Conservation (phyloP, 2,329 filamentous ascomycete genomes). For the Fusarium sororula region DNA sequence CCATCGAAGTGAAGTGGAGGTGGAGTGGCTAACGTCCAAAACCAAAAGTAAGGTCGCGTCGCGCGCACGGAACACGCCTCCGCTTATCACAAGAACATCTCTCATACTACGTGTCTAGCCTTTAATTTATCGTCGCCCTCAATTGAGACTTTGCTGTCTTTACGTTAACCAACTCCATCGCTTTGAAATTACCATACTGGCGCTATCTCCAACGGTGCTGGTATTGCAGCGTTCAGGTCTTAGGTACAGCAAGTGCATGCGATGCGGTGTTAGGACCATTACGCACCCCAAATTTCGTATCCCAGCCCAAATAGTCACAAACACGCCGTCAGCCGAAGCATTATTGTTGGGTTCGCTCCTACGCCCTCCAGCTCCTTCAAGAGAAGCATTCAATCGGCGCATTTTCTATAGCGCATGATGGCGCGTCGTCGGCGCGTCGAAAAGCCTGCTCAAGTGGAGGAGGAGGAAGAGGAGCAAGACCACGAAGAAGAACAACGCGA, state of each 20-base stretch:
- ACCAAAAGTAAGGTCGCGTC: slow-evolving; percentile 37
- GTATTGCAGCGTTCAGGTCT: background rate
- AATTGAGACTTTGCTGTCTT: slow-evolving; percentile 4
- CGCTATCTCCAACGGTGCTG: slow-evolving; percentile 5
- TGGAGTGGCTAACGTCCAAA: slow-evolving; percentile 19
- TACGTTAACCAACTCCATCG: slow-evolving; percentile 11
- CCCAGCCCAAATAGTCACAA: slow-evolving; percentile 24
- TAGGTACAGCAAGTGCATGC: slow-evolving; percentile 28
- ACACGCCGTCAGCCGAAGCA: background rate
- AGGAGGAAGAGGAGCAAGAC: slow-evolving; percentile 41
- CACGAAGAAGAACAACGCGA: slow-evolving; percentile 27
- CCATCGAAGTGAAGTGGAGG: slow-evolving; percentile 12
- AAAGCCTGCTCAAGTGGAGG: slow-evolving; percentile 44
- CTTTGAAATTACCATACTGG: background rate
- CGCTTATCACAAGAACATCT: slow-evolving; percentile 36
- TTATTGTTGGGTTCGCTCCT: background rate
- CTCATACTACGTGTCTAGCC: slow-evolving; percentile 24
- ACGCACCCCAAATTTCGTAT: slow-evolving; percentile 31
- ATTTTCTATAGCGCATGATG: slow-evolving; percentile 43
- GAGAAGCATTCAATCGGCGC: background rate
- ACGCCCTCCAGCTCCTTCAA: background rate
- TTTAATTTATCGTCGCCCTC: slow-evolving; percentile 18
- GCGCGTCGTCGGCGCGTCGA: slow-evolving; percentile 50
- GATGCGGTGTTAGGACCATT: slow-evolving; percentile 35
- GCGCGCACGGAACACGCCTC: slow-evolving; percentile 39